Base-by-base conservation (phyloP, 148 eudicot genomes). In the Beta vulgaris region DNA sequence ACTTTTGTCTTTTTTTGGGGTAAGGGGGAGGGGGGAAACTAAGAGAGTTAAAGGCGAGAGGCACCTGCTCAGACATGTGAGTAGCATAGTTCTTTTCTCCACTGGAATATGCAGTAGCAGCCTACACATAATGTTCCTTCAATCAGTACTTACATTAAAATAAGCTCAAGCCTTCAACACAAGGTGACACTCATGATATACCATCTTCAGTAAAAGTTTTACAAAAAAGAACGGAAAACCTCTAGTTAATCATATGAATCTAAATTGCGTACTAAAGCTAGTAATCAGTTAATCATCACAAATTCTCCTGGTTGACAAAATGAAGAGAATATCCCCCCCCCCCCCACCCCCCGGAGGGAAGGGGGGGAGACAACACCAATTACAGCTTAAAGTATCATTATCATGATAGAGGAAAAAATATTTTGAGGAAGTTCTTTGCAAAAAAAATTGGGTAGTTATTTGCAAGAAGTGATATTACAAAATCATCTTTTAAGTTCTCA, bases 1-100 rank as follows among this genome's bases (percentile, higher is more conserved):
- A 12, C 21, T 53, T 53, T 0, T 6, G 48, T 9, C 2, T 43
- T 13, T 19, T 2, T 19, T 11, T 1, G 13, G 16, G 60, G 2
- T 1, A 55, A 7, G 18, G 60, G 28, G 29, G 23, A 15, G 32
- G 62, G 35, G 15, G 34, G 62, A 2, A 10, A 25, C 8, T 21
- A 44, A 43, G 40, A 58, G 80, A 62, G 7, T 31, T 68, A 32
- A 63, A 29, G 44, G 15, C 59, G 55, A 76, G 63, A 48, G 61
- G 49, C 43, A 94, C 98, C 92, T 90, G 86, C 34, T 92, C 93
- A 72, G 99, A 92, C 77, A 92, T 90, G 78, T 85, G 83, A 42
- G 89, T 65, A 64, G 99, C 99, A 89, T 91, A 84, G 40, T 73
- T 88, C 79, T 77, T 85, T 72, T 87, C 82, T 64, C 99, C 99